A percentile compares a stretch with the other conserved stretches of the same genome.
phyloP scores from a whole-genome alignment of 257 asterid species.

The Marsdenia floribunda region DNA sequence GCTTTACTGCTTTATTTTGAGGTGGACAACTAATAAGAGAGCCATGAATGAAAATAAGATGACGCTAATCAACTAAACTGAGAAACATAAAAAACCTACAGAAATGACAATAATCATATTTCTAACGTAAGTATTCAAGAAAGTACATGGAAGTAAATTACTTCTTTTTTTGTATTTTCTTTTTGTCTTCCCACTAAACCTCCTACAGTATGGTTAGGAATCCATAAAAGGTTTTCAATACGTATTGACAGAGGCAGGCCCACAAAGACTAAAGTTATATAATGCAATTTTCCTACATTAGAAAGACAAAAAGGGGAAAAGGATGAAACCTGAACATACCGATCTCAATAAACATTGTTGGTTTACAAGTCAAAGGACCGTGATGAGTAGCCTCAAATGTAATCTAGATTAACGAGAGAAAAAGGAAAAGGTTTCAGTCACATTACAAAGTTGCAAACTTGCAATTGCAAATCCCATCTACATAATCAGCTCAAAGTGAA shows the following conservation, averaged over 20 bases:
- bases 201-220: neutral
- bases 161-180: neutral
- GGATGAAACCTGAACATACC: slow-evolving; percentile 32
- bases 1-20: neutral
- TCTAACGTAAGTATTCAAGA: neutral
- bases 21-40: neutral
- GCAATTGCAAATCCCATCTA: neutral
- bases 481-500: neutral
- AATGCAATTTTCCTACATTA: neutral
- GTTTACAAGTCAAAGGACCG: slow-evolving; percentile 83
- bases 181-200: neutral
- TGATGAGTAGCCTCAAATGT: slow-evolving; percentile 95
- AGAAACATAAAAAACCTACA: neutral
- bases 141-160: neutral
- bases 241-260: neutral
- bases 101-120: neutral
- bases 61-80: neutral
- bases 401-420: slow-evolving; percentile 44
- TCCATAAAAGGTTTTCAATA: neutral
- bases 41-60: neutral
- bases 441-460: neutral
- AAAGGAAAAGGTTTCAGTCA: neutral
- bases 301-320: neutral
- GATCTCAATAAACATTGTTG: slow-evolving; percentile 86
- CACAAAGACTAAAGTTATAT: neutral